Evolutionary conservation across 1,284 basidiomycete species (phyloP), one percentile per base, ranked within the genome.

Genomic region (Pseudozyma sp.): DNA sequence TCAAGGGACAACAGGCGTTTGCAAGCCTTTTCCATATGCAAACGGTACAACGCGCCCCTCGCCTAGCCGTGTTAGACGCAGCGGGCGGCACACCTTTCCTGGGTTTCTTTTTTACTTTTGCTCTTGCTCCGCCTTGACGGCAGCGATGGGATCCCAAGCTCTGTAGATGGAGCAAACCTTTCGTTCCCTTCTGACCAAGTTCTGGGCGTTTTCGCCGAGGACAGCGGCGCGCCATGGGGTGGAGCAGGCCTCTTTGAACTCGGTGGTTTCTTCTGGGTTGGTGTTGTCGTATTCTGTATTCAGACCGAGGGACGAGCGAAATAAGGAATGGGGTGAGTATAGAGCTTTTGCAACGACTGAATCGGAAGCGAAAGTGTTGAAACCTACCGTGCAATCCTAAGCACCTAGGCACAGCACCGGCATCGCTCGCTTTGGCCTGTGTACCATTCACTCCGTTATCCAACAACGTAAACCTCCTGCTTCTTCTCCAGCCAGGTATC

Each of bases 401-500:
- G 21, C 48, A 66, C 13, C n/a, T 47, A 12, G 77, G 78, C 0
- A 82, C 62, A 1, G n/a, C 45, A 7, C 52, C 36, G 0, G 65
- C 56, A 38, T 73, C 47, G 2, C 56, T 52, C 0, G 42, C 42
- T n/a, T 77, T 58, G 0, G 77, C 77, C 0, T 39, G 16, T 1
- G 10, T 59, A 3, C 73, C 73, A 9, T 52, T 68, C 2, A 76
- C 53, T 1, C 66, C 66, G 42, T 66, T 67, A 43, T 85, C 83
- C 45, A 79, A 54, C 19, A 85, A 63, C 5, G 71, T 69, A 51
- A 79, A 80, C 2, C 80, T 39, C 3, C 81, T 42, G 3, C 73
- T 78, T 13, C 83, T 45, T 10, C 45, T 69, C 82, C 83, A 83
- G 5, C 81, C 83, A 8, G 52, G 50, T 13, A 82, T 58, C 18